Evolutionary conservation across 495 filamentous ascomycete species (phyloP).

Genomic region (Lasiosphaeria ovina): DNA sequence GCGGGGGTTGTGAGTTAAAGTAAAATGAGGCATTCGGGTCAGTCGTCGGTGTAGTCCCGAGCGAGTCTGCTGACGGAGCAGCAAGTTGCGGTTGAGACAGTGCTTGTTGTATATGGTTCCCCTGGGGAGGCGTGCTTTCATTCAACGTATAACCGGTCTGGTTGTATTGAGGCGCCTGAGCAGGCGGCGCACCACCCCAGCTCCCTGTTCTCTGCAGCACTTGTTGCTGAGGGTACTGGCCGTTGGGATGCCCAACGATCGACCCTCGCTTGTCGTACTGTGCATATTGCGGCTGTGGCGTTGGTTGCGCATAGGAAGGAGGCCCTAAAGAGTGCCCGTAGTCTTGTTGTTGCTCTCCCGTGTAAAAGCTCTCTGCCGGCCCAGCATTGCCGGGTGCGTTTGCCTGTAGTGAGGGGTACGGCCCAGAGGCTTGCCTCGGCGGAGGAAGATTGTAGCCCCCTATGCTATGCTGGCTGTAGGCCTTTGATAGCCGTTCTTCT

Average conservation of each 20-base stretch:
- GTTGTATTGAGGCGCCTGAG: constrained; percentile 33
- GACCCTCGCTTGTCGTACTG: constrained; percentile 43
- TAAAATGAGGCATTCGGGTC: constrained; percentile 52
- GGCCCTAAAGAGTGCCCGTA: constrained; percentile 44
- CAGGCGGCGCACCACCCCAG: constrained; percentile 40
- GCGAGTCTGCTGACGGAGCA: constrained; percentile 20
- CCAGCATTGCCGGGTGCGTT: constrained; percentile 47
- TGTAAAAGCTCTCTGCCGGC: constrained; percentile 79
- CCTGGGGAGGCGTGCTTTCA: constrained; percentile 30
- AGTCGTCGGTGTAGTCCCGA: constrained; percentile 32
- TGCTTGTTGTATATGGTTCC: constrained; percentile 29
- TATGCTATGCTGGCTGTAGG: constrained; percentile 78
- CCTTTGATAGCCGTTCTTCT: constrained; percentile 88
- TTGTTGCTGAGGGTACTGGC: constrained; percentile 50
- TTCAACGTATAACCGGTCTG: constrained; percentile 36
- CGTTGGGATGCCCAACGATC: constrained; percentile 28
- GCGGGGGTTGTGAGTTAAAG: constrained; percentile 40
- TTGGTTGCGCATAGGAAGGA: constrained; percentile 37
- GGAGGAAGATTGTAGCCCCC: constrained; percentile 51
- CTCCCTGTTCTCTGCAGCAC: constrained; percentile 44
- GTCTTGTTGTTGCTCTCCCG: constrained; percentile 59
- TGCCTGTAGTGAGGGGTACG: constrained; percentile 66
- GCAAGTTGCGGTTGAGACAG: constrained; percentile 31
- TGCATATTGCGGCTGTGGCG: constrained; percentile 37
- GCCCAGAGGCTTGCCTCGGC: constrained; percentile 54